Percentiles rank a stretch among this genome's conserved stretches.
phyloP scores from a whole-genome alignment of 352 stramenopile species.

The Phytopythium delawarense region DNA sequence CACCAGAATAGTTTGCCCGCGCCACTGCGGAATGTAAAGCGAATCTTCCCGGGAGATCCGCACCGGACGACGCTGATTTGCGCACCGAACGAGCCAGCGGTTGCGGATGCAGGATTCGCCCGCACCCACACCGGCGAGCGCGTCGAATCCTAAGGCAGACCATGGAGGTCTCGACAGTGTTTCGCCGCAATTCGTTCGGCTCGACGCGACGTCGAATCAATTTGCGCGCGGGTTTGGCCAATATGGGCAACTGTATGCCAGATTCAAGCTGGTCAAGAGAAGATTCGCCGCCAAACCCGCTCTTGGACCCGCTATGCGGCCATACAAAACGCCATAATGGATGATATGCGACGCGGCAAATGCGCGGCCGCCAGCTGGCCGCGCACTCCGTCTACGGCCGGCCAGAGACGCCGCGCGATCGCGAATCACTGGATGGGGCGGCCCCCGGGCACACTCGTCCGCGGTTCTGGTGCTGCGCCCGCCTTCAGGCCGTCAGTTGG shows the following conservation, averaged over 20 bases:
- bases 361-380: neutral
- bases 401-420: conserved; percentile 1
- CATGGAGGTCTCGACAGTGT: neutral
- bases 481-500: neutral
- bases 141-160: too few species aligned
- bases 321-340: neutral
- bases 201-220: neutral
- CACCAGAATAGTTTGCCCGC: too few species aligned
- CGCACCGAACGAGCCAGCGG: too few species aligned
- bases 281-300: neutral
- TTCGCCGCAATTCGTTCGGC: neutral
- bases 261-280: conserved; percentile 10
- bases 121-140: too few species aligned
- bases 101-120: too few species aligned
- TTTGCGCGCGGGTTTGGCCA: neutral
- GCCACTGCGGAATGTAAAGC: too few species aligned
- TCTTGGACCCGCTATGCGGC: neutral
- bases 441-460: too few species aligned
- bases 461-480: neutral
- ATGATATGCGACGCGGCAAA: conserved; percentile 10
- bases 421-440: conserved; percentile 1
- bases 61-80: too few species aligned
- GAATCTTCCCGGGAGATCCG: too few species aligned
- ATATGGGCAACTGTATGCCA: neutral
- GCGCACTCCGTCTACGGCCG: conserved; percentile 9